These are phyloP conservation scores for Tephrocybe sp. DNA, from an alignment of 768 basidiomycete species.

Conservation along the genomic window DNA sequence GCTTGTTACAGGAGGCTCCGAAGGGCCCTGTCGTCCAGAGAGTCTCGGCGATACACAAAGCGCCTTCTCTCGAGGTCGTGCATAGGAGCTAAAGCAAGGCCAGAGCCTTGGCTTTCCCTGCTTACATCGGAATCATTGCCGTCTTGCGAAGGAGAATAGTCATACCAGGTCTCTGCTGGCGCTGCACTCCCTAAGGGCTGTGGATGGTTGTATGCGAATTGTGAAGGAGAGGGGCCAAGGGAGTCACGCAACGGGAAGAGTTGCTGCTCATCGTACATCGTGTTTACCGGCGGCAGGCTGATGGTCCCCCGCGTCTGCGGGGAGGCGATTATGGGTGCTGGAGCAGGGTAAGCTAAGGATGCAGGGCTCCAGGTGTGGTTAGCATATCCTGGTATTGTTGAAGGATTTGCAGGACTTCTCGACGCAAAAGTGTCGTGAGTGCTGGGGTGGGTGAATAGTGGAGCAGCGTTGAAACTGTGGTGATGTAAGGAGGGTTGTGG, in stretches of 20 bases:
- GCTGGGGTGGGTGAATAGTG: background rate
- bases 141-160: slow-evolving; percentile 10
- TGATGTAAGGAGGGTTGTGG: background rate
- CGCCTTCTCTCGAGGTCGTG: slow-evolving; percentile 44
- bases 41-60: slow-evolving; percentile 52
- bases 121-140: slow-evolving; percentile 16
- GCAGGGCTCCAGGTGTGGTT: background rate
- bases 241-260: background rate
- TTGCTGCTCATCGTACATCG: slow-evolving; percentile 12
- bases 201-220: background rate
- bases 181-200: background rate
- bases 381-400: background rate
- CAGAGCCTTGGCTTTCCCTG: slow-evolving; percentile 20
- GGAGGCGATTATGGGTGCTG: background rate
- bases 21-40: slow-evolving; percentile 59
- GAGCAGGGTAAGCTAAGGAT: background rate
- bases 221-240: background rate
- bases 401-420: background rate
- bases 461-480: background rate
- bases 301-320: slow-evolving; percentile 1
- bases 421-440: background rate
- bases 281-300: slow-evolving; percentile 9
- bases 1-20: slow-evolving; percentile 7
- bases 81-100: slow-evolving; percentile 59
- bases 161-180: slow-evolving; percentile 13